Percentiles rank a stretch among this genome's conserved stretches.
These are phyloP conservation scores for Scheffersomyces amazonensis DNA, from an alignment of 805 yeast genomes.

Conservation along the genomic window DNA sequence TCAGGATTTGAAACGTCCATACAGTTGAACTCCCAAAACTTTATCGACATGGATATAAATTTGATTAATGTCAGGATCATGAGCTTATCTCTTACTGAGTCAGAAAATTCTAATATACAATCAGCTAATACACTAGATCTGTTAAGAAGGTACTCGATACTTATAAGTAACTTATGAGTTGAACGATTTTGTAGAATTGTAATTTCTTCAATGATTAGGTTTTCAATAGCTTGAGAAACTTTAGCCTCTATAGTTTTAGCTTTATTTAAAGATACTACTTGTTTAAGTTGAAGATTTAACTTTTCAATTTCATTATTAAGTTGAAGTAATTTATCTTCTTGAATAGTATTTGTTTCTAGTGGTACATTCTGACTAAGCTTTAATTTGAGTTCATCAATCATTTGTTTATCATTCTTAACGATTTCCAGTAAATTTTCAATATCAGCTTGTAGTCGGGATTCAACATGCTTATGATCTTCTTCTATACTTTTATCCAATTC, in stretches of 20 bases:
- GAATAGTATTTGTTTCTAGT: neutral
- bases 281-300: neutral
- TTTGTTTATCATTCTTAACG: constrained; percentile 5
- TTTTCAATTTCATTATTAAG: neutral
- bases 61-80: too few species aligned
- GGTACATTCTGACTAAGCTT: neutral
- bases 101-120: too few species aligned
- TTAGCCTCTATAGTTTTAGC: neutral
- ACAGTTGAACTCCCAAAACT: too few species aligned
- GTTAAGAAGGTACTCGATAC: too few species aligned
- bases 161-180: too few species aligned
- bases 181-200: too few species aligned
- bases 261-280: neutral
- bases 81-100: too few species aligned
- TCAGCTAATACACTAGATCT: too few species aligned
- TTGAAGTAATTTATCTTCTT: neutral
- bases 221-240: neutral
- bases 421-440: constrained; percentile 20
- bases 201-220: neutral
- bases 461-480: constrained; percentile 39
- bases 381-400: neutral
- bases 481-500: constrained; percentile 51
- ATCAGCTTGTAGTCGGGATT: constrained; percentile 40
- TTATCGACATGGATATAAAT: too few species aligned
- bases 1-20: too few species aligned